Conservation (phyloP, 345 rosid genomes). For the Turnera subulata region DNA sequence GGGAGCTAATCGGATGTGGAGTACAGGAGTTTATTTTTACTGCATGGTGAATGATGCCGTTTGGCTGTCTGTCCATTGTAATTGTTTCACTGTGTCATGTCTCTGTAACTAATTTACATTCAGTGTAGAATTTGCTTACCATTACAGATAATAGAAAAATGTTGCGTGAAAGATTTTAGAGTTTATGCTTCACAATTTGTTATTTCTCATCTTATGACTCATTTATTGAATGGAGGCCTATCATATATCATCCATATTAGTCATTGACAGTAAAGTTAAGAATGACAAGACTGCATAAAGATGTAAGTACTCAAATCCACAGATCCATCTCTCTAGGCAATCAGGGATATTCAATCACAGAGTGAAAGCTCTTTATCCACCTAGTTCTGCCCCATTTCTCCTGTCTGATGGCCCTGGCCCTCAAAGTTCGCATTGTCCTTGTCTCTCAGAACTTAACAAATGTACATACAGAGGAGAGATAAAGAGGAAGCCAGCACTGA, state of each 20-base stretch:
- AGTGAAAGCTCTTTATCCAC: no score
- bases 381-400: no score
- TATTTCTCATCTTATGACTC: no score
- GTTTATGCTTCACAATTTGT: neutral
- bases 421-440: neutral
- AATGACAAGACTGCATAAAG: no score
- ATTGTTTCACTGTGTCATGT: neutral
- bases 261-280: no score
- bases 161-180: neutral
- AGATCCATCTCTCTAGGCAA: no score
- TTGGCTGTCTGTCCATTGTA: no score
- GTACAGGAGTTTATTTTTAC: neutral
- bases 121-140: no score
- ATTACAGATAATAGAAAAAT: neutral
- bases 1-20: neutral
- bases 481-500: conserved; percentile 20
- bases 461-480: conserved; percentile 26
- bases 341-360: no score
- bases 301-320: no score
- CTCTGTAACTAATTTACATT: neutral
- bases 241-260: no score
- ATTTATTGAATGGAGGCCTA: no score
- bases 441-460: neutral
- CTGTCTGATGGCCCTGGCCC: neutral
- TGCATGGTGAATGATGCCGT: neutral